phyloP scores from a whole-genome alignment of 2,329 filamentous ascomycete genomes.

The Colletotrichum lupini region DNA sequence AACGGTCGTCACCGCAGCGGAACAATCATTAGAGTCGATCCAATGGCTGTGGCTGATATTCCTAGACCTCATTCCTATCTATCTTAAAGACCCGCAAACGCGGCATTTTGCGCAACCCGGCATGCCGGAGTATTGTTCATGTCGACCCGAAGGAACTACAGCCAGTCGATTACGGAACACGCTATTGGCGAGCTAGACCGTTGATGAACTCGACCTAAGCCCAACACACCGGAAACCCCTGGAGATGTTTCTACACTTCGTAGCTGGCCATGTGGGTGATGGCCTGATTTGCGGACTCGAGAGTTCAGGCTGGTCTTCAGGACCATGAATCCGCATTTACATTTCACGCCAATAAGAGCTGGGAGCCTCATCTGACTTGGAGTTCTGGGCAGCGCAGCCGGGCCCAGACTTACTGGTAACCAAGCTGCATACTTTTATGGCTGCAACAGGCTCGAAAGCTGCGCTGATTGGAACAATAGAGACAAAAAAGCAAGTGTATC shows the following conservation, averaged over 20 bases:
- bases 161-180: background rate
- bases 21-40: too few relatives aligned
- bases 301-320: background rate
- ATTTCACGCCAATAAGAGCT: background rate
- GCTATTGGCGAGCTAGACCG: slow-evolving; percentile 4
- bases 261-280: background rate
- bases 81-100: background rate
- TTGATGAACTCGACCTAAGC: background rate
- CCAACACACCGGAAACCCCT: background rate
- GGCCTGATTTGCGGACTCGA: background rate
- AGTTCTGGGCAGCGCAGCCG: background rate
- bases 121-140: background rate
- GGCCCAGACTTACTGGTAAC: background rate
- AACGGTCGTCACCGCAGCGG: background rate
- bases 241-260: background rate
- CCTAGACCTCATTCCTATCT: background rate
- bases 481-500: background rate
- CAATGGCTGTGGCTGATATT: too few relatives aligned
- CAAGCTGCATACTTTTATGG: background rate
- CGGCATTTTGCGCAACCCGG: background rate
- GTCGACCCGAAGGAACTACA: background rate
- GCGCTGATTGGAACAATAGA: background rate
- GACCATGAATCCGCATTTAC: background rate
- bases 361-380: background rate
- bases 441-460: background rate